Evolutionary conservation across 1,139 yeast species (phyloP), one percentile per base, ranked within the genome.

Genomic region (Taphrina wiesneri): DNA sequence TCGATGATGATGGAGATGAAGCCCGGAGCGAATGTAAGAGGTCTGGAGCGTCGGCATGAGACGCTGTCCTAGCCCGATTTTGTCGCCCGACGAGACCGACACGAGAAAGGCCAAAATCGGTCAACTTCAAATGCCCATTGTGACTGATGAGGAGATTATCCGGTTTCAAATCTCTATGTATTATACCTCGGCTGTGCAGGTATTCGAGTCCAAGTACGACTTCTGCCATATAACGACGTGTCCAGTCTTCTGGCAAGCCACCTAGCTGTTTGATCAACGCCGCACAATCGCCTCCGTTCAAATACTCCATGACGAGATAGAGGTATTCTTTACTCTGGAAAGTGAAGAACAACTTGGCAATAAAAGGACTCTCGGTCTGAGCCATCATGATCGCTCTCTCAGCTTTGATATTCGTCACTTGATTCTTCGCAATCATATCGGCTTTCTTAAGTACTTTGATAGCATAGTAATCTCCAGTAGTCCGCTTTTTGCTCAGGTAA

Each of bases 361-460:
- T 98, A 75, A 88, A 91, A 0, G 97, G 96, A 51, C 95, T 88
- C 71, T 91, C 96, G 1, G 96, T 85, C 74, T 95, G 99, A 3
- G 96, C 86, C 96, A 95, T 93, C 93, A 95, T 87, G 28, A 93
- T 95, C 0, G 97, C 97, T 52, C 99, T 80, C 75, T 95, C 99
- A 0, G 97, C 90, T 72, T 88, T 88, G 53, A 95, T 97, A 74
- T 95, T 93, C 56, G 91, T 86, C 1, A 93, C 95, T 77, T 95
- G 99, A 79, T 95, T 95, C 76, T 93, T 93, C 1, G 96, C 95
- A 70, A 93, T 86, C 98, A 95, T 93, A 75, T 93, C 99, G 4
- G 96, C 84, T 75, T 95, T 95, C 71, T 87, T 89, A 70, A 95
- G 79, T n/a, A 92, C 95, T 75, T 95, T 95, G 69, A 95, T 91